Conservation (phyloP, 805 yeast genomes). For the Wickerhamiella dianesei region DNA sequence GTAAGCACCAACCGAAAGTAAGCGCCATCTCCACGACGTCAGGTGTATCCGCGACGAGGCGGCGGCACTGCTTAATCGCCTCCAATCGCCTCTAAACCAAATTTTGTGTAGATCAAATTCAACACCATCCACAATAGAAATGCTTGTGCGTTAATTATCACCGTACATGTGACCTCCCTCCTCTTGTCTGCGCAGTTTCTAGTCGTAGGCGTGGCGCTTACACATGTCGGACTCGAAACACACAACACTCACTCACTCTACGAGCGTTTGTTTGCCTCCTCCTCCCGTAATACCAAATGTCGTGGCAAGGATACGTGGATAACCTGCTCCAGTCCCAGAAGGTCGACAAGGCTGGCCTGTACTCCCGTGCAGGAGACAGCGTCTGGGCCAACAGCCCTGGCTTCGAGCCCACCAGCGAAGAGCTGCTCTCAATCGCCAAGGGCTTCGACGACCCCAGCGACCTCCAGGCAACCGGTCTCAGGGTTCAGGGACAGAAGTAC, state of each 20-base stretch:
- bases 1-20: too few species aligned
- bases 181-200: too few species aligned
- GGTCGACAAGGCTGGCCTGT: conserved; percentile 83
- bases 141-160: too few species aligned
- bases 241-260: background rate
- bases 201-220: background rate
- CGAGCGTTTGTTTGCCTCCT: background rate
- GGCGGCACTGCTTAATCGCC: too few species aligned
- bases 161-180: too few species aligned
- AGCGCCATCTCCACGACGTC: too few species aligned
- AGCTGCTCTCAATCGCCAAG: conserved; percentile 55
- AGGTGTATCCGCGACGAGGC: too few species aligned
- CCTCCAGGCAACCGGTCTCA: conserved; percentile 77
- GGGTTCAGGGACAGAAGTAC: conserved; percentile 73
- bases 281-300: conserved; percentile 10
- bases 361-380: conserved; percentile 88
- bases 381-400: conserved; percentile 80
- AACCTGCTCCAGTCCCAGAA: conserved; percentile 77
- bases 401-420: conserved; percentile 50
- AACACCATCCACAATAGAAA: too few species aligned
- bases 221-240: background rate
- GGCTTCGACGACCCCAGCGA: conserved; percentile 72
- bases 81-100: too few species aligned
- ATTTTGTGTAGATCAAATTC: too few species aligned
- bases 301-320: conserved; percentile 76